Evolutionary conservation across 2,329 filamentous ascomycete genomes (phyloP).

Genomic region (Alternaria conjuncta): DNA sequence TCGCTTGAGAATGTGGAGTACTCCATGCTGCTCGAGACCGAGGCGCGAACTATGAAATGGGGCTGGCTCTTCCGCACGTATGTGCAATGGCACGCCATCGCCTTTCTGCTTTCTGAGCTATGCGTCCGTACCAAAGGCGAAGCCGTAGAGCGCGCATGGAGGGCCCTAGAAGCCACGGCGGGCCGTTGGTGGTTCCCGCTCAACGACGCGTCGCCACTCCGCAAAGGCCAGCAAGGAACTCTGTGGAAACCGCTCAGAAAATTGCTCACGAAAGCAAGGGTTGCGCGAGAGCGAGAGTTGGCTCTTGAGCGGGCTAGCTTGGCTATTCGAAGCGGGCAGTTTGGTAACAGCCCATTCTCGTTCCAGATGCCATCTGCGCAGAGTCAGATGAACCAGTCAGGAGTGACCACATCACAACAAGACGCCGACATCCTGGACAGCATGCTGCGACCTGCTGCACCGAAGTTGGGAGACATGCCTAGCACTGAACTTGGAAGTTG

Average conservation of each 20-base stretch:
- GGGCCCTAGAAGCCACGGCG: constrained; percentile 58
- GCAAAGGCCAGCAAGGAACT: constrained; percentile 55
- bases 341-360: constrained; percentile 18
- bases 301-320: constrained; percentile 46
- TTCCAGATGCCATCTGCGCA: constrained; percentile 6
- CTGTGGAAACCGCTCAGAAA: constrained; percentile 69
- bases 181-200: constrained; percentile 52
- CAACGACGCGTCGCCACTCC: constrained; percentile 25
- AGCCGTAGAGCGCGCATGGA: constrained; percentile 66
- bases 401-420: constrained; percentile 25
- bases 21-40: constrained; percentile 68
- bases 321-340: constrained; percentile 30
- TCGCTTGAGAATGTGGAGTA: constrained; percentile 79
- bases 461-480: constrained; percentile 36
- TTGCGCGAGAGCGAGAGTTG: constrained; percentile 60
- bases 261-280: constrained; percentile 65
- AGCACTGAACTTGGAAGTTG: constrained; percentile 25
- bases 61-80: constrained; percentile 70
- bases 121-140: constrained; percentile 64
- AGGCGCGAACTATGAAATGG: constrained; percentile 67
- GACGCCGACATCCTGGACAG: constrained; percentile 33
- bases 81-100: constrained; percentile 70
- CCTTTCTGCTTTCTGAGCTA: constrained; percentile 66
- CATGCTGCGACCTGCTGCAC: constrained; percentile 37
- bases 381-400: constrained; percentile 13